A percentile compares a stretch with the other conserved stretches of the same genome.
Evolutionary conservation across 805 yeast genomes (phyloP).

Genomic region (Teunomyces cretensis): DNA sequence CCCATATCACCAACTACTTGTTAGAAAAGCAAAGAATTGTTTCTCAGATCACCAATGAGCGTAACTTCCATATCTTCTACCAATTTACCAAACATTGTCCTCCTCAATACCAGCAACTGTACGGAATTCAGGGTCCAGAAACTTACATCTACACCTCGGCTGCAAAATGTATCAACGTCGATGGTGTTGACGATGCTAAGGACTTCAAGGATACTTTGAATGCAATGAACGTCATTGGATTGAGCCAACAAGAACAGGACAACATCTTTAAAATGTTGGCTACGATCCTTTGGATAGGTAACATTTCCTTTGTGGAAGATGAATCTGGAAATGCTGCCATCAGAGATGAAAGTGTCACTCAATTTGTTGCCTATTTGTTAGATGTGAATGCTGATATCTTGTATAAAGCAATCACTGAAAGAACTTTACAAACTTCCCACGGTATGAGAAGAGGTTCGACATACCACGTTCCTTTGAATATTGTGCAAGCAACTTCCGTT

Average conservation of each 20-base stretch:
- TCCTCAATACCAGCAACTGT: conserved; percentile 75
- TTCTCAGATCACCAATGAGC: conserved; percentile 86
- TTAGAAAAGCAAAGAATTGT: conserved; percentile 96
- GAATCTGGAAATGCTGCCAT: conserved; percentile 83
- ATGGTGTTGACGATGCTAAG: conserved; percentile 76
- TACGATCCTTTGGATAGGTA: conserved; percentile 91
- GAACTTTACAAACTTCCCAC: conserved; percentile 86
- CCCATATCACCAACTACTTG: conserved; percentile 91
- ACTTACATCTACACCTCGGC: conserved; percentile 85
- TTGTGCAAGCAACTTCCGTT: conserved; percentile 91
- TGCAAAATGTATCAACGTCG: conserved; percentile 82
- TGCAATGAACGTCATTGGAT: conserved; percentile 89
- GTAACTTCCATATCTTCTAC: conserved; percentile 96
- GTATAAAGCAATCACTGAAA: conserved; percentile 66
- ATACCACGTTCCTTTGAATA: conserved; percentile 90
- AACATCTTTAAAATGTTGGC: conserved; percentile 83
- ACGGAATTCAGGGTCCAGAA: conserved; percentile 93
- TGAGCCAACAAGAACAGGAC: conserved; percentile 81
- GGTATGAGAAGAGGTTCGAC: conserved; percentile 90
- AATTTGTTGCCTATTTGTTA: conserved; percentile 87
- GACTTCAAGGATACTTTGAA: conserved; percentile 79
- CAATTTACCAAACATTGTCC: conserved; percentile 93
- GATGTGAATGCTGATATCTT: conserved; percentile 73
- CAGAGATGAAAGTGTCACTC: conserved; percentile 86
- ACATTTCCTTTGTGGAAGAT: conserved; percentile 80